Percentiles rank a stretch among this genome's conserved stretches.
Evolutionary conservation across 108 stramenopile genomes (phyloP).

Genomic region (Heterococcus sp.): DNA sequence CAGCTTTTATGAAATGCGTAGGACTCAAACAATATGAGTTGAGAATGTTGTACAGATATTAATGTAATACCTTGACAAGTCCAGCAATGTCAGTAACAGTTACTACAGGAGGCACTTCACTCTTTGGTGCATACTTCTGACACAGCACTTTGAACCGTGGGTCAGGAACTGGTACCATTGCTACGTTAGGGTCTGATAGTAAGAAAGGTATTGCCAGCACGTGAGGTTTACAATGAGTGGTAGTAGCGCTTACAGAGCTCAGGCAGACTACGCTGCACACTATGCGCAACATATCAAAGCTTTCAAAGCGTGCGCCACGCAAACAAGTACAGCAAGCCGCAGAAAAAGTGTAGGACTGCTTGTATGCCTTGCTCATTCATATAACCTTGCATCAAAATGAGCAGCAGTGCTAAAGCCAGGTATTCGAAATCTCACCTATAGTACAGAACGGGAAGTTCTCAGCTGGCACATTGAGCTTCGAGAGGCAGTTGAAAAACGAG

Average conservation of each 20-base stretch:
- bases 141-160: slow-evolving; percentile 93
- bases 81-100: slow-evolving; percentile 99
- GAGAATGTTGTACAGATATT: no score
- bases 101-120: slow-evolving; percentile 82
- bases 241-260: no score
- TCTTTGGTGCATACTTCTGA: slow-evolving; percentile 68
- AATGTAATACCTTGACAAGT: slow-evolving; percentile 76
- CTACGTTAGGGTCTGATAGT: slow-evolving; percentile 95
- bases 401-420: neutral
- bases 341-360: neutral
- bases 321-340: neutral
- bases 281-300: no score
- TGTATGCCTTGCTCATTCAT: no score
- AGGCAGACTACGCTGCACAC: no score
- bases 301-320: no score
- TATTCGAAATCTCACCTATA: slow-evolving; percentile 61
- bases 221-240: no score
- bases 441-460: slow-evolving; percentile 91
- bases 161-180: slow-evolving; percentile 90
- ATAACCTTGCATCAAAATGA: neutral
- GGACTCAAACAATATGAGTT: no score
- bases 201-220: no score
- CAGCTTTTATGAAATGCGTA: no score
- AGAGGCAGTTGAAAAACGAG: slow-evolving; percentile 58
- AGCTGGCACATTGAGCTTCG: slow-evolving; percentile 54